Evolutionary conservation across 2,329 filamentous ascomycete genomes (phyloP).

Genomic region (Torrubiellomyces zombiae): DNA sequence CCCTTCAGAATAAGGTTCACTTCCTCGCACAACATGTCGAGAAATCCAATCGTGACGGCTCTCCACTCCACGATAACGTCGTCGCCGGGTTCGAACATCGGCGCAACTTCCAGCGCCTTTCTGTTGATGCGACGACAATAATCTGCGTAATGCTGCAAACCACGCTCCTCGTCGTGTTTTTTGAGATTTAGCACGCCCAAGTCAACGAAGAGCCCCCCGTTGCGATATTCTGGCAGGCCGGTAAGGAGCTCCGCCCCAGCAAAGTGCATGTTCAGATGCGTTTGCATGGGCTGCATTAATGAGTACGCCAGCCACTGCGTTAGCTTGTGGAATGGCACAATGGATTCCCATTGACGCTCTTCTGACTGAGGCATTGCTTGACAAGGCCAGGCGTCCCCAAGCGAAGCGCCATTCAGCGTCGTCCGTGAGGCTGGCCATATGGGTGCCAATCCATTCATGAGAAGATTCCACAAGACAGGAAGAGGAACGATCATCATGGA

Average conservation of each 20-base stretch:
- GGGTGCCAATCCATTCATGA: constrained; percentile 70
- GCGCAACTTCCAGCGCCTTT: constrained; percentile 37
- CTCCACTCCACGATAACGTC: constrained; percentile 51
- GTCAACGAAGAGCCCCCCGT: constrained; percentile 76
- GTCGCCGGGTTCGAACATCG: constrained; percentile 41
- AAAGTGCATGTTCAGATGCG: constrained; percentile 64
- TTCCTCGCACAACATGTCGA: constrained; percentile 35
- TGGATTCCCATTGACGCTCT: constrained; percentile 49
- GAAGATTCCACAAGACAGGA: constrained; percentile 75
- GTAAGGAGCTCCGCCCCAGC: constrained; percentile 69
- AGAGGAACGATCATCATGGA: constrained; percentile 77
- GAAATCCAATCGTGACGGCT: constrained; percentile 43
- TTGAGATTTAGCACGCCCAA: constrained; percentile 69
- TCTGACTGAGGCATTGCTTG: constrained; percentile 54
- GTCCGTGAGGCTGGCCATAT: constrained; percentile 87
- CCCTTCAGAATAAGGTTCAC: constrained; percentile 46
- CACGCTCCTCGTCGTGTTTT: constrained; percentile 49
- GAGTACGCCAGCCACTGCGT: constrained; percentile 93
- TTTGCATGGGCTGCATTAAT: constrained; percentile 80
- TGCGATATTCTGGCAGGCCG: constrained; percentile 80
- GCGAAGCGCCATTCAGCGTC: constrained; percentile 66
- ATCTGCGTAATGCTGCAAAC: constrained; percentile 43
- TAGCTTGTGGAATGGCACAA: constrained; percentile 84
- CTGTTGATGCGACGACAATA: constrained; percentile 58
- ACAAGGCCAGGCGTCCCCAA: constrained; percentile 93